Base-by-base conservation (phyloP, 163 green algal species). In the Scenedesmus sp. region DNA sequence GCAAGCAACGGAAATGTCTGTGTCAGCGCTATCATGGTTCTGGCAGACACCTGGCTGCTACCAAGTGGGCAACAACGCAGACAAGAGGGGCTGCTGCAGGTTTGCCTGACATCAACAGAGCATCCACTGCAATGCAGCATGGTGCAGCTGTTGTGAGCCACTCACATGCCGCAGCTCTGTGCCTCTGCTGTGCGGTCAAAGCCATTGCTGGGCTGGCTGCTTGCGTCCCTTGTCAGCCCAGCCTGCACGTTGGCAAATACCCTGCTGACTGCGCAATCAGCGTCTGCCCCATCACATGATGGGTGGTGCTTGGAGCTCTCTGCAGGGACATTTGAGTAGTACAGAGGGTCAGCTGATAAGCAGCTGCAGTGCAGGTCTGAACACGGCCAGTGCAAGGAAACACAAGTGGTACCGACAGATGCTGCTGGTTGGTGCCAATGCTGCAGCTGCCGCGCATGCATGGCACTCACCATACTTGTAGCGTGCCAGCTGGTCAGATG, bases 171-270 rank as follows among this genome's bases (percentile, higher is more conserved):
- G 18, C 70, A 79, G 70, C 70, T 23, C 23, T 79, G 70, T 20
- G 70, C 70, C 70, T 79, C 70, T 15, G 70, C 70, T 52, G 70
- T 23, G 46, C 70, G 70, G 70, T 79, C 23, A 13, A 52, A n/a
- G 70, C 70, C 70, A 13, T 79, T 79, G 23, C 70, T 79, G 70
- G 70, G 23, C 70, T 79, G 70, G 70, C 70, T 79, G 70, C 70
- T 79, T 23, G 70, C 70, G 13, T 79, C 70, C 23, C 70, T 8
- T 2, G 70, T 52, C 4, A 79, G 70, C 70, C 70, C 70, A 15
- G 70, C 70, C 70, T 79, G 70, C 70, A 79, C 23, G 70, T 23
- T 79, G 20, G 70, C 70, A 79, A 79, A 79, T 23, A 79, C 70
- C 70, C 70, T 79, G 70, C 70, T 79, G 70, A 79, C 23, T 15